A percentile compares a stretch with the other conserved stretches of the same genome.
phyloP scores from a whole-genome alignment of 257 asterid species.

The Solanum ossicruentum region DNA sequence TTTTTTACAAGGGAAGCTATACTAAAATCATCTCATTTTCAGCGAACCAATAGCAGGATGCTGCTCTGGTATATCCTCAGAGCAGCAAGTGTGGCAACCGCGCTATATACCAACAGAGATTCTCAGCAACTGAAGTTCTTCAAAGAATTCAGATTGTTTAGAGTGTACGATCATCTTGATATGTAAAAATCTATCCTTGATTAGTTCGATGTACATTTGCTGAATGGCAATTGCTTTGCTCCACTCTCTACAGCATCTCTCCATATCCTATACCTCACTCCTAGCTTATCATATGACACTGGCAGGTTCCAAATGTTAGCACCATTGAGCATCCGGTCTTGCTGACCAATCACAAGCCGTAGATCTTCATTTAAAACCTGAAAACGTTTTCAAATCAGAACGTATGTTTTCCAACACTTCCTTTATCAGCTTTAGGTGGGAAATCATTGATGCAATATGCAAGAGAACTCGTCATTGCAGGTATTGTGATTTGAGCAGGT shows the following conservation, averaged over 20 bases:
- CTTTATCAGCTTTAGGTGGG: not conserved
- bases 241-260: constrained; percentile 65
- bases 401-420: not conserved
- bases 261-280: constrained; percentile 80
- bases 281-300: constrained; percentile 69
- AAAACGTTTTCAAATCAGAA: not conserved
- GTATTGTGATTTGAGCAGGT: not conserved
- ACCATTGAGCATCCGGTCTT: constrained; percentile 63
- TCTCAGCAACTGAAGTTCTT: not conserved
- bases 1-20: constrained; percentile 7
- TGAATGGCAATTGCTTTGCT: constrained; percentile 27
- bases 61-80: not conserved
- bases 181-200: not conserved
- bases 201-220: constrained; percentile 15
- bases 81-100: not conserved
- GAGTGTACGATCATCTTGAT: not conserved
- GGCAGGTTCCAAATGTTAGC: constrained; percentile 79
- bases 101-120: not conserved
- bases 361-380: constrained; percentile 87
- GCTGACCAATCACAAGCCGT: constrained; percentile 73
- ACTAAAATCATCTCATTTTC: constrained; percentile 8
- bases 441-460: not conserved
- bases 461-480: not conserved
- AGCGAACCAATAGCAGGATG: not conserved
- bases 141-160: not conserved